Evolutionary conservation across 1,284 basidiomycete species (phyloP).

Genomic region (Heterobasidion irregulare): DNA sequence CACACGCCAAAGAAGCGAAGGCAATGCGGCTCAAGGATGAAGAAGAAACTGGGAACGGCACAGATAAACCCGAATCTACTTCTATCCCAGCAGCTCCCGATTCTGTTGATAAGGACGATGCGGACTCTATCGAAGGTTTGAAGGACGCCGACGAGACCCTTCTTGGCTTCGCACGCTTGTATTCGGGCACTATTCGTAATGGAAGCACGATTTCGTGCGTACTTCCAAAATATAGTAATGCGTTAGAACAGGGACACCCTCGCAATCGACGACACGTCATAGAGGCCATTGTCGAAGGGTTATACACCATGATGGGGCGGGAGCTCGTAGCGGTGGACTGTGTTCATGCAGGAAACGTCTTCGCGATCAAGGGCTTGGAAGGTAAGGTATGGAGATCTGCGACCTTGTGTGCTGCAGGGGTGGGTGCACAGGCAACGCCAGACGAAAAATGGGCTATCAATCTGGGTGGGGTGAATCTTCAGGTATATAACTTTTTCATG

Average conservation of each 20-base stretch:
- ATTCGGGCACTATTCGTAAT: conserved; percentile 76
- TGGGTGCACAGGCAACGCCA: conserved; percentile 28
- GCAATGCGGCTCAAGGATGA: conserved; percentile 33
- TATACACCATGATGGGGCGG: conserved; percentile 98
- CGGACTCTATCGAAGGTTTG: conserved; percentile 12
- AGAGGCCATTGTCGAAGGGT: conserved; percentile 58
- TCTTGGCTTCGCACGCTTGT: conserved; percentile 90
- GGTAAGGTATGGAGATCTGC: conserved; percentile 89
- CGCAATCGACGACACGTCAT: conserved; percentile 65
- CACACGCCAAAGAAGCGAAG: conserved; percentile 56
- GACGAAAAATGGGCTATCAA: conserved; percentile 65
- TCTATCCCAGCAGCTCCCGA: conserved; percentile 15
- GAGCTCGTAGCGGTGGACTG: conserved; percentile 80
- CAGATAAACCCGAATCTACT: conserved; percentile 11
- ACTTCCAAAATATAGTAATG: conserved; percentile 84
- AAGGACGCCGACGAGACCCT: conserved; percentile 46
- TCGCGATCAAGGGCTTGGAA: conserved; percentile 87
- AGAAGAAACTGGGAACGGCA: conserved; percentile 18
- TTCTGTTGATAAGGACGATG: conserved; percentile 14
- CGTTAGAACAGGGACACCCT: conserved; percentile 59
- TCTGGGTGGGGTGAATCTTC: conserved; percentile 69
- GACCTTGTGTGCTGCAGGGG: conserved; percentile 72
- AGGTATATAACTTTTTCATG: conserved; percentile 37
- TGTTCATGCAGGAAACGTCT: conserved; percentile 94
- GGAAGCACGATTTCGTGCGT: conserved; percentile 68